phyloP scores from a whole-genome alignment of 257 asterid genomes.

The Solanum lycopersicoides region DNA sequence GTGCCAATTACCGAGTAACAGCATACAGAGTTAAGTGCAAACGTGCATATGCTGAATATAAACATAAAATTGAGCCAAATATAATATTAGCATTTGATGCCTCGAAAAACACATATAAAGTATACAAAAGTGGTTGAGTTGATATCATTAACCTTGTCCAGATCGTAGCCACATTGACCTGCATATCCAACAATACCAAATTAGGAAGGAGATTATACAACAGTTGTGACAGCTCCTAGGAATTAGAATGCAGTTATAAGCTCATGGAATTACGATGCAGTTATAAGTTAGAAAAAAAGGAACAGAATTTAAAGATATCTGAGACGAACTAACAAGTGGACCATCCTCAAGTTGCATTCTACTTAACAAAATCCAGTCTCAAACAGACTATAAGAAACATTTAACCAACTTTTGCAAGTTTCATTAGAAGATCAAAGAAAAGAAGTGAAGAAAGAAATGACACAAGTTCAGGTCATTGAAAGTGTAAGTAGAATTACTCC shows the following conservation, averaged over 20 bases:
- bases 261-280: not conserved
- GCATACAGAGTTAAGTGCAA: not conserved
- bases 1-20: not conserved
- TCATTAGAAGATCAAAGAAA: not conserved
- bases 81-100: not conserved
- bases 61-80: not conserved
- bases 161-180: constrained; percentile 84
- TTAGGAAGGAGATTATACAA: constrained; percentile 12
- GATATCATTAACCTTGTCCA: constrained; percentile 43
- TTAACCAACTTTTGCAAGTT: not conserved
- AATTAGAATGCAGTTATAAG: not conserved
- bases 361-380: not conserved
- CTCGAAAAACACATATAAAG: not conserved
- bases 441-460: not conserved
- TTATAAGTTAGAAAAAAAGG: not conserved
- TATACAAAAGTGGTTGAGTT: not conserved
- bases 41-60: not conserved
- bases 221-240: constrained; percentile 2
- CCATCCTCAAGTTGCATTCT: not conserved
- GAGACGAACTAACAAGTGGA: not conserved
- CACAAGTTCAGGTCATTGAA: not conserved
- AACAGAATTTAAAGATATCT: not conserved
- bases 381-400: not conserved
- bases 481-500: not conserved
- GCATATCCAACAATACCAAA: constrained; percentile 22